Base-by-base conservation (phyloP, 1,139 yeast species). In the Nakaseomyces delphensis region DNA sequence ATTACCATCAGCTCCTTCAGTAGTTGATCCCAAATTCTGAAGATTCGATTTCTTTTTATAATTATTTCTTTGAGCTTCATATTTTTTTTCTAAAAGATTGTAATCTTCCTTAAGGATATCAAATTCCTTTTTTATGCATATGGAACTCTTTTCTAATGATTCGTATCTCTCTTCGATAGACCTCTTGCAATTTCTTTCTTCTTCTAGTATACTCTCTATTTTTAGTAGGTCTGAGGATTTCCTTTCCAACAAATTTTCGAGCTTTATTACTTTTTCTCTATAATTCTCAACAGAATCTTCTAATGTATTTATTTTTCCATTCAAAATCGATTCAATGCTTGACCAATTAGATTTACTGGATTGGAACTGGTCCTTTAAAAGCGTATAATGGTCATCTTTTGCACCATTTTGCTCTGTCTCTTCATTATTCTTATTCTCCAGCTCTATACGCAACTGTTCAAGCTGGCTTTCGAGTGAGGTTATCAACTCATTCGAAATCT, bases 311-410 rank as follows among this genome's bases (percentile, higher is more conserved):
- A 78, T 65, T 45, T 75, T 74, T 13, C 62, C 55, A 39, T 71
- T 65, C 43, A 81, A 60, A 28, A 71, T 69, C 23, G 74, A 64
- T 54, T 83, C 89, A 30, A 79, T 72, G 11, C 71, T 66, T 41
- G 75, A 72, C 86, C 87, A 82, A 54, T 76, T 78, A 43, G 75
- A 79, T 42, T 75, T 75, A 0, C 87, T 82, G 18, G 77, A 71
- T 6, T 50, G 48, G 8, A 58, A 45, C 37, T 59, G 57, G 10
- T 48, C 45, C 33, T 51, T 55, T 10, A 56, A 33, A 2, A 37
- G 25, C 13, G 79, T 67, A 55, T 79, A 81, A 16, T 21, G 9
- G 18, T 16, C 18, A 31, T 31, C 23, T 53, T 81, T 87, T 9
- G 56, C 60, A 42, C 59, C 58, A 39, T 39, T 20, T 13, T 47